Base-by-base conservation (phyloP, 2,329 filamentous ascomycete genomes). In the Thelonectria discophora region DNA sequence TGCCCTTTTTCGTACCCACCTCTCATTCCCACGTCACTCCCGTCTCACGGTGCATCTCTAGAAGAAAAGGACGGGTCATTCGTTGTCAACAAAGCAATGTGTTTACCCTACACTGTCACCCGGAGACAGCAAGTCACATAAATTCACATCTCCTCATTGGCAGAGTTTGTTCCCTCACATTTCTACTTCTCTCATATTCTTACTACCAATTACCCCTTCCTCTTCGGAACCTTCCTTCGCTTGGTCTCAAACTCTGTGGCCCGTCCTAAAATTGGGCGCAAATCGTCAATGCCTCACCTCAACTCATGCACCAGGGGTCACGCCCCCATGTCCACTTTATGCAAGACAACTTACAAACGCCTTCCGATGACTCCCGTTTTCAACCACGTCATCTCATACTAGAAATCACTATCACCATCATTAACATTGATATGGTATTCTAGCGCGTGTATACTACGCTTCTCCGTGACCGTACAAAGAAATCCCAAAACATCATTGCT, bases 271-370 rank as follows among this genome's bases (percentile, higher is more conserved):
- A 42, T 60, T 60, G 39, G 58, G 58, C 58, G 40, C 58, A 47
- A 60, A 52, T 56, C 47, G 42, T 50, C 54, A 57, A 57, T 57
- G 54, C 54, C 58, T 61, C 27, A 30, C 27, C 27, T 30, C 27
- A 30, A 5, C 27, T 30, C 43, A 53, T 61, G 58, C 53, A 47
- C 15, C 58, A 56, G 54, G 54, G 53, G 58, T 56, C 58, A 48
- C 40, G 34, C 47, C 58, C 54, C 58, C 58, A 51, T 60, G 58
- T 53, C 58, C 53, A 61, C 58, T 61, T 61, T 51, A 61, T 61
- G 58, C 58, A 61, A 53, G 58, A 61, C 58, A 61, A 50, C 11
- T 46, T 30, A 47, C 45, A 47, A 47, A 51, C 47, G 27, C 40
- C 40, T 55, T 39, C 55, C 40, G 34, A 18, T 52, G 32, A 47